Base-by-base conservation (phyloP, 1,284 basidiomycete species). In the Rhodofomes roseus region DNA sequence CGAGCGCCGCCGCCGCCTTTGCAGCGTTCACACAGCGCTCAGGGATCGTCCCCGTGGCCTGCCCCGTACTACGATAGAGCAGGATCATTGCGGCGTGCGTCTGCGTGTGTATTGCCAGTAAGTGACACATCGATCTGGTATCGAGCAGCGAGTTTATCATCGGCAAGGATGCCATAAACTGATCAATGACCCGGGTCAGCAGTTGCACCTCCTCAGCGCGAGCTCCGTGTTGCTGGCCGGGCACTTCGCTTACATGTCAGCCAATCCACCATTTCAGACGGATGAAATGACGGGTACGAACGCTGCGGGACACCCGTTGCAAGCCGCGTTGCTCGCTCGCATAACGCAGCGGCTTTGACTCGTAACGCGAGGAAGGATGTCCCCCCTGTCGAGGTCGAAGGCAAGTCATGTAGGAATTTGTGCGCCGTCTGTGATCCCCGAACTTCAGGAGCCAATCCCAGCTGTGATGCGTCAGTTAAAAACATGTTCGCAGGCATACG, bases 281-380 rank as follows among this genome's bases (percentile, higher is more conserved):
- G n/a, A n/a, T n/a, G n/a, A n/a, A n/a, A n/a, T n/a, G 36, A 57
- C 36, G 55, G 40, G 56, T 57, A 60, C n/a, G 27, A 14, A 54
- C 66, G 60, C 63, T 66, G 68, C 31, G 62, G 60, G 9, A 63
- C 65, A 2, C 34, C 18, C 18, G 50, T 52, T 4, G 66, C 67
- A 20, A 71, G 60, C 20, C 62, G 66, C 12, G 71, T 68, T 1
- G 77, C 74, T 27, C 73, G 65, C 60, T 76, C 75, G 54, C 76
- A 67, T 2, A 78, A 59, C 18, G 76, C 67, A 1, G 74, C 70
- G 0, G 74, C 75, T 62, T 79, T 80, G 18, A 75, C 68, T 23
- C 71, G 69, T 27, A 75, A 59, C 2, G 75, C 71, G 6, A 72
- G 63, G 2, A 68, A 51, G 6, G 70, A 70, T 68, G 54, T 66